A percentile compares a stretch with the other conserved stretches of the same genome.
Evolutionary conservation across 2,329 filamentous ascomycete species (phyloP).

Genomic region (Paraphoma sp.): DNA sequence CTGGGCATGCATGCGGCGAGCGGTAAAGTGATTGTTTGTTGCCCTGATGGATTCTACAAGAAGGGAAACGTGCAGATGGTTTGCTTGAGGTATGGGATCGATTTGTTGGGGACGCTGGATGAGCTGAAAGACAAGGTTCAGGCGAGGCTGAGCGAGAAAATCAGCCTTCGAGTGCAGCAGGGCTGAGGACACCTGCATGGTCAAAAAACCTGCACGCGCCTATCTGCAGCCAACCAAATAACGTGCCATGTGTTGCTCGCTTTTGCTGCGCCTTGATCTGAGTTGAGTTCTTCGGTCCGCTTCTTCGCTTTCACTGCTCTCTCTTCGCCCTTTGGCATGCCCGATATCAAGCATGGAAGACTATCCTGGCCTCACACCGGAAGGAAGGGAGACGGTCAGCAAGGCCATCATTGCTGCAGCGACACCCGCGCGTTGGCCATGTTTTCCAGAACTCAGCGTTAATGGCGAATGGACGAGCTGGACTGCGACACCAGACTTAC

Average conservation of each 20-base stretch:
- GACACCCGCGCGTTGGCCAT: neutral
- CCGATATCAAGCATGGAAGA: neutral
- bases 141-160: constrained; percentile 15
- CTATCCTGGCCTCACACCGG: neutral
- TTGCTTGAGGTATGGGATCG: constrained; percentile 54
- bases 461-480: constrained; percentile 1
- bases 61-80: constrained; percentile 68
- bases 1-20: constrained; percentile 60
- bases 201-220: too few relatives aligned
- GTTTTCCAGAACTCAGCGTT: neutral
- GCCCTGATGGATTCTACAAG: constrained; percentile 62
- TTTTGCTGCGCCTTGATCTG: neutral
- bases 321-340: neutral
- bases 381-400: neutral
- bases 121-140: constrained; percentile 48
- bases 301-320: neutral
- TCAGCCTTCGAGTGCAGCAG: neutral
- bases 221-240: neutral
- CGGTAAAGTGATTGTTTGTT: constrained; percentile 60
- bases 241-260: neutral
- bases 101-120: constrained; percentile 52
- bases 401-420: neutral
- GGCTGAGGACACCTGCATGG: too few relatives aligned
- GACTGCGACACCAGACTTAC: neutral
- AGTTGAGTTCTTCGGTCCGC: too few relatives aligned